A percentile compares a stretch with the other conserved stretches of the same genome.
These are phyloP conservation scores for Claviceps citrina DNA, from an alignment of 2,329 filamentous ascomycete genomes.

Conservation along the genomic window DNA sequence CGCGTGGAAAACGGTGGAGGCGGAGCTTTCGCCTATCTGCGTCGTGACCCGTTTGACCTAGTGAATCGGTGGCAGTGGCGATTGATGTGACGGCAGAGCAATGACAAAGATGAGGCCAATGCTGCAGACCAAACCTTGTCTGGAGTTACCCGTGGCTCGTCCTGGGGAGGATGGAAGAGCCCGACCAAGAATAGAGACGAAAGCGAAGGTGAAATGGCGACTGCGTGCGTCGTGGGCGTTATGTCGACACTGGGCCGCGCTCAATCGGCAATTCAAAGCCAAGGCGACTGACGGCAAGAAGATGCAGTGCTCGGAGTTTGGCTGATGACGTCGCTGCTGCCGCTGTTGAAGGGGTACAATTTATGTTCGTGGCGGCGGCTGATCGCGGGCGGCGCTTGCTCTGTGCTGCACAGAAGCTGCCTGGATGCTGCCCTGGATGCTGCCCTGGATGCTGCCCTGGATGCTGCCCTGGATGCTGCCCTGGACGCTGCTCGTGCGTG, in stretches of 20 bases:
- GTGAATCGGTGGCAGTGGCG: background rate
- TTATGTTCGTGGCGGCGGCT: background rate
- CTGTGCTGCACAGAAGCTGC: background rate
- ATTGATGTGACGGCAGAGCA: background rate
- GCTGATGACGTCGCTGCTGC: conserved; percentile 3
- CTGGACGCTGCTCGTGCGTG: background rate
- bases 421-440: too few species aligned
- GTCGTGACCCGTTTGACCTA: background rate
- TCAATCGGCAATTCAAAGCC: conserved; percentile 5
- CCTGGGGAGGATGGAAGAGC: conserved; percentile 39
- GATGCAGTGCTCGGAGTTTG: background rate
- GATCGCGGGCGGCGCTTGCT: conserved; percentile 1
- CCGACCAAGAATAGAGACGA: conserved; percentile 35
- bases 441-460: background rate
- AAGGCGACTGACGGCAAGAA: background rate
- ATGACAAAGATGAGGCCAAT: background rate
- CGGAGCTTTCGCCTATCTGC: conserved; percentile 3
- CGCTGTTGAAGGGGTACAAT: background rate
- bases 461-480: background rate
- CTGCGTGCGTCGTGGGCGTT: conserved; percentile 33
- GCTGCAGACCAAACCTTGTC: background rate
- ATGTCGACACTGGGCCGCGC: conserved; percentile 18
- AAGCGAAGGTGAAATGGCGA: conserved; percentile 29
- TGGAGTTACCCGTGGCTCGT: conserved; percentile 9
- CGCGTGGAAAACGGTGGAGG: conserved; percentile 14